Evolutionary conservation across 768 basidiomycete species (phyloP), one percentile per base, ranked within the genome.

Genomic region (Cystoderma amianthinum): DNA sequence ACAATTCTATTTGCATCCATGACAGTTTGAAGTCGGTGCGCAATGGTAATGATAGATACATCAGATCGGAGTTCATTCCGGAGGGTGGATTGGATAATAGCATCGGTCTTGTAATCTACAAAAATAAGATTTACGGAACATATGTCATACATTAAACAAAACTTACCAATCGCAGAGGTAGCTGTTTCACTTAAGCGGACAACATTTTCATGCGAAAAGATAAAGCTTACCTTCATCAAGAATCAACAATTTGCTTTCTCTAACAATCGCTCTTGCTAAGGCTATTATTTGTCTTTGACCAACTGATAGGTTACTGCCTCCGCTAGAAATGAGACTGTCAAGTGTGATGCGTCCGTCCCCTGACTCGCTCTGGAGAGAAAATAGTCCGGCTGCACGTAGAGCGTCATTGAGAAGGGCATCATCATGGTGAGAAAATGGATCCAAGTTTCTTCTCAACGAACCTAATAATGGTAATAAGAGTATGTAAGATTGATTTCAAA

Each of bases 281-380:
- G 78, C 76, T 38, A 80, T 69, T 34, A 80, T 65, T 48, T 87
- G 83, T 10, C 82, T 55, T 51, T 87, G 83, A 18, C 85, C 85
- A 38, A 82, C 77, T 1, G 79, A 82, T 49, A 86, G 74, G 56
- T 86, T 86, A 17, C 17, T 67, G 7, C 82, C 82, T 4, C 82
- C 81, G 2, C 55, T 60, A 17, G 61, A 50, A 23, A 73, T 59
- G n/a, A 48, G 36, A 20, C 55, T 69, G 28, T 73, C 67, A 17
- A 74, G 55, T 15, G 61, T 64, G 32, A 71, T 57, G 67, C 63
- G 19, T 64, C 72, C 7, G 9, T 36, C 35, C 74, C 76, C 51
- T 64, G 71, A 33, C 64, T 72, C 60, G 54, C 60, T 55, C 30
- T 44, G 48, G 48, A 62, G 51, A 33, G 61, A 41, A n/a, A 69